A percentile compares a stretch with the other conserved stretches of the same genome.
These are phyloP conservation scores for Yarrowia sp. DNA, from an alignment of 805 yeast species.

Conservation along the genomic window DNA sequence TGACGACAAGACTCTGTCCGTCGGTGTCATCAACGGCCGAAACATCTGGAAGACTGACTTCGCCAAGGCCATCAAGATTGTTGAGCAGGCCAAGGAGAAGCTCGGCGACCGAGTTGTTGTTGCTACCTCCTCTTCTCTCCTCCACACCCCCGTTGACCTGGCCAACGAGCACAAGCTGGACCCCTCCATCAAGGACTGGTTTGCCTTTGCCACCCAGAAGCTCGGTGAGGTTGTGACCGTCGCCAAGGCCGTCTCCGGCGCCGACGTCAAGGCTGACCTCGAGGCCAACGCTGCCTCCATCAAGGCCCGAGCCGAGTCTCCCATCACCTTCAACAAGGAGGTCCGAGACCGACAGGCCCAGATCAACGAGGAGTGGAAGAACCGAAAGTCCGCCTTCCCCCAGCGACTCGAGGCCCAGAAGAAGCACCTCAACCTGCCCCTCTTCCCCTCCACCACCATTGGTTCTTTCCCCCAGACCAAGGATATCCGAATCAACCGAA, in stretches of 20 bases:
- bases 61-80: slow-evolving; percentile 81
- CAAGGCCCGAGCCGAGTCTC: slow-evolving; percentile 83
- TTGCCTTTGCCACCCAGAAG: slow-evolving; percentile 98
- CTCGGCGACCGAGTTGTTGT: slow-evolving; percentile 82
- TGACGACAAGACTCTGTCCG: slow-evolving; percentile 82
- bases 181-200: slow-evolving; percentile 94
- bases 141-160: slow-evolving; percentile 98
- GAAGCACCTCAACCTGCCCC: slow-evolving; percentile 87
- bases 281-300: slow-evolving; percentile 88
- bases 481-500: slow-evolving; percentile 98
- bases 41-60: slow-evolving; percentile 99
- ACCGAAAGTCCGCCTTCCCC: slow-evolving; percentile 87
- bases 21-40: slow-evolving; percentile 98
- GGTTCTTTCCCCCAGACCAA: slow-evolving; percentile 99
- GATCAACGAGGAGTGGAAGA: slow-evolving; percentile 66
- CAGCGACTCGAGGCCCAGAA: slow-evolving; percentile 88
- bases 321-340: slow-evolving; percentile 87
- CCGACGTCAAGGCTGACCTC: slow-evolving; percentile 72
- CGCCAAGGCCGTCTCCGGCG: slow-evolving; percentile 77
- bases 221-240: slow-evolving; percentile 87
- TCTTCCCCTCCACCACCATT: slow-evolving; percentile 99
- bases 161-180: slow-evolving; percentile 89
- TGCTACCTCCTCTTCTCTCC: slow-evolving; percentile 93
- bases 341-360: slow-evolving; percentile 87
- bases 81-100: slow-evolving; percentile 80